Base-by-base conservation (phyloP, 192 early-diverging fungal genomes). In the Diversispora eburnea region DNA sequence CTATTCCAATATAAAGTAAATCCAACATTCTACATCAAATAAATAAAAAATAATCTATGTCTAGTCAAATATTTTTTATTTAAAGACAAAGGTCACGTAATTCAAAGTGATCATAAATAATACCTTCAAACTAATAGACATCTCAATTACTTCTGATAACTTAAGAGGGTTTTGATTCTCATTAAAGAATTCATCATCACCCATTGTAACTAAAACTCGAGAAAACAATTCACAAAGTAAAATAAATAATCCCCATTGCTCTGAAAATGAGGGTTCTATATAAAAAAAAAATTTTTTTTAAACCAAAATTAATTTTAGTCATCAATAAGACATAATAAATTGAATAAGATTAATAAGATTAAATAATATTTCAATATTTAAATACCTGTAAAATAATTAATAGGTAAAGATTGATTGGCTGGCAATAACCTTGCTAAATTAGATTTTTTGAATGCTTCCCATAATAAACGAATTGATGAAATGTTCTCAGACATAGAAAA, bases 131-230 rank as follows among this genome's bases (percentile, higher is more conserved):
- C 79, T 64, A 8, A 72, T 75, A 17, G 83, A 84, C 22, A 93
- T 59, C 1, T 77, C 77, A 25, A 90, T 76, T 9, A 92, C 80
- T 64, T 86, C 84, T 10, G 75, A 46, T 13, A 89, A 41, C n/a
- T 77, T 55, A 12, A 91, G 72, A 2, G 85, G 83, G 55, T 87
- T 85, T 33, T 77, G 79, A 3, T 73, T 65, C 49, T 87, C 79
- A 39, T 87, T 82, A 72, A 91, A 89, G 73, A 97, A 87, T 79
- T 98, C 95, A 61, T 94, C 90, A 78, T 98, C 96, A 12, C 91
- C 91, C 54, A 93, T 86, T 0, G 91, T 94, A 63, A 90, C 78
- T 10, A 98, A 75, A 76, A 90, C 79, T 41, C 88, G 84, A 76
- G 84, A 87, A 61, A 91, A 87, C 5, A 91, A 73, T 72, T 96